phyloP scores from a whole-genome alignment of 305 asterid genomes.

The Andrographis paniculata region DNA sequence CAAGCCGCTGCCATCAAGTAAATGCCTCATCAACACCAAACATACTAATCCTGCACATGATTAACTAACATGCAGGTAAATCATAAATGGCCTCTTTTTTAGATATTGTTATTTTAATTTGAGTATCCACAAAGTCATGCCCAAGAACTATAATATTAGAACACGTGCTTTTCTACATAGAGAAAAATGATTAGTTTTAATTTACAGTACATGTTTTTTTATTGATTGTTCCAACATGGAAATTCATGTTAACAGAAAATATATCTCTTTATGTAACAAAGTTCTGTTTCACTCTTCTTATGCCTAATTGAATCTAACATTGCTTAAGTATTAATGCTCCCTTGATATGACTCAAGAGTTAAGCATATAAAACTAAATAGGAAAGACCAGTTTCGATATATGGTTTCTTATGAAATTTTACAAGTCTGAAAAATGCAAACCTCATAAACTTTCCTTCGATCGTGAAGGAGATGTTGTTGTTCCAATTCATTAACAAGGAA shows the following conservation, averaged over 20 bases:
- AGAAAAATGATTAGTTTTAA: background rate
- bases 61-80: background rate
- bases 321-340: background rate
- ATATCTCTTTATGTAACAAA: background rate
- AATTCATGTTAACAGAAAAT: background rate
- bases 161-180: background rate
- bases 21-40: constrained; percentile 9
- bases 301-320: background rate
- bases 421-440: constrained; percentile 29
- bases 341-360: background rate
- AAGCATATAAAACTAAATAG: background rate
- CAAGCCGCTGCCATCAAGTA: constrained; percentile 57
- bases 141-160: background rate
- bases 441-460: constrained; percentile 96
- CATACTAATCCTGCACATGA: background rate
- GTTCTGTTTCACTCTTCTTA: background rate
- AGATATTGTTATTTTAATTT: background rate
- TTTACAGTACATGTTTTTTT: too few relatives aligned
- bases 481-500: constrained; percentile 88
- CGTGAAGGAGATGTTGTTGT: constrained; percentile 92
- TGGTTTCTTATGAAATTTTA: constrained; percentile 3
- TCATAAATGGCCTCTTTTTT: background rate
- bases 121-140: background rate
- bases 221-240: background rate
- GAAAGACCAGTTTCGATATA: constrained; percentile 1